phyloP scores from a whole-genome alignment of 495 filamentous ascomycete species.

The Aspergillus asperescens region DNA sequence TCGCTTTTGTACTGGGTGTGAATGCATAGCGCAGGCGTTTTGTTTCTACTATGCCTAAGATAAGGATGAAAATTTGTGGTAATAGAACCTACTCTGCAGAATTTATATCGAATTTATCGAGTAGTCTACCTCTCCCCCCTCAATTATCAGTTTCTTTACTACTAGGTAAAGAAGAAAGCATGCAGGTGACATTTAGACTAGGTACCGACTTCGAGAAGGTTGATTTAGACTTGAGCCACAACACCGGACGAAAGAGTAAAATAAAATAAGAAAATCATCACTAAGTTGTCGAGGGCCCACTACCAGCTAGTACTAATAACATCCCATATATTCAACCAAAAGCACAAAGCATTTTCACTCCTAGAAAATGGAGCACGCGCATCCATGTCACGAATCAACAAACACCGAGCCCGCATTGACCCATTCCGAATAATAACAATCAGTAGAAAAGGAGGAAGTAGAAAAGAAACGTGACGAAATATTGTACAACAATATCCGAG shows the following conservation, averaged over 20 bases:
- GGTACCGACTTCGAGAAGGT: no score
- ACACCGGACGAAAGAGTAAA: no score
- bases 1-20: constrained; percentile 16
- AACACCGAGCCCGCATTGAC: constrained; percentile 3
- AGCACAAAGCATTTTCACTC: constrained; percentile 4
- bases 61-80: constrained; percentile 19
- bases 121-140: not conserved
- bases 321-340: constrained; percentile 16
- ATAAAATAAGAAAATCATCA: no score
- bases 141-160: not conserved
- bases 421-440: not conserved
- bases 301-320: constrained; percentile 5
- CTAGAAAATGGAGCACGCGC: not conserved
- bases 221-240: no score
- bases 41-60: constrained; percentile 19
- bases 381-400: not conserved
- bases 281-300: no score
- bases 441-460: not conserved
- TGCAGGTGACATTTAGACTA: not conserved
- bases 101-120: not conserved
- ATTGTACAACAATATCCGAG: constrained; percentile 15
- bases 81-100: constrained; percentile 11
- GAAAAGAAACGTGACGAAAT: constrained; percentile 5
- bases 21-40: constrained; percentile 49
- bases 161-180: no score